Conservation (phyloP, 768 basidiomycete genomes). For the Phallus indusiatus region DNA sequence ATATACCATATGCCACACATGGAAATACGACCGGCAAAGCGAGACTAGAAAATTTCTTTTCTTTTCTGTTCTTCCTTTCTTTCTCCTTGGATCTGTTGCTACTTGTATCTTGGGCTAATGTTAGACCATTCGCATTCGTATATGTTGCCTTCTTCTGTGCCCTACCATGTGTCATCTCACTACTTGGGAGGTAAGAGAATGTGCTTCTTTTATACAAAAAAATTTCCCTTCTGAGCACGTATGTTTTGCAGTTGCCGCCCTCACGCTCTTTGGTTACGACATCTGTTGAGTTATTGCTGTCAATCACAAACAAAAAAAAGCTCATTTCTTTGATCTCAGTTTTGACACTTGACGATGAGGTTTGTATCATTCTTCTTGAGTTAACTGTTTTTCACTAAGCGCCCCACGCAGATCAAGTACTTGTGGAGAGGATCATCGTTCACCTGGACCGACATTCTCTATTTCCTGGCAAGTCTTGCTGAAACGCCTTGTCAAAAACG, state of each 20-base stretch:
- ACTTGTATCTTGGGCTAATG: no score
- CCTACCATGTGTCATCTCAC: neutral
- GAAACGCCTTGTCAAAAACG: neutral
- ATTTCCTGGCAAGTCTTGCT: neutral
- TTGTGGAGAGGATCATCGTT: neutral
- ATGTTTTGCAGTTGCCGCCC: neutral
- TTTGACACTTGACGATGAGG: neutral
- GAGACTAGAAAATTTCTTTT: no score
- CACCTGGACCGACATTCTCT: neutral
- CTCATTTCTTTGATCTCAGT: neutral
- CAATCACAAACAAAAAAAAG: neutral
- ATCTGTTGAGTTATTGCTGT: neutral
- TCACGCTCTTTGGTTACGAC: neutral
- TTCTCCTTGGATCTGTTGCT: no score
- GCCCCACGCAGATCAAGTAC: neutral
- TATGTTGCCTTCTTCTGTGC: no score
- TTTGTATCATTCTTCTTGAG: neutral
- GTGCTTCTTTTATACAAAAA: neutral
- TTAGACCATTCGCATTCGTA: no score
- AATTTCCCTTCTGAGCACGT: neutral
- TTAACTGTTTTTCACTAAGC: neutral
- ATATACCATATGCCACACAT: no score
- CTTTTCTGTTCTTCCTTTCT: no score
- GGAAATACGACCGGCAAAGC: no score
- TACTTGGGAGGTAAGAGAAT: neutral